Conservation (phyloP, 176 grass and related monocot species). For the Avena insularis region DNA sequence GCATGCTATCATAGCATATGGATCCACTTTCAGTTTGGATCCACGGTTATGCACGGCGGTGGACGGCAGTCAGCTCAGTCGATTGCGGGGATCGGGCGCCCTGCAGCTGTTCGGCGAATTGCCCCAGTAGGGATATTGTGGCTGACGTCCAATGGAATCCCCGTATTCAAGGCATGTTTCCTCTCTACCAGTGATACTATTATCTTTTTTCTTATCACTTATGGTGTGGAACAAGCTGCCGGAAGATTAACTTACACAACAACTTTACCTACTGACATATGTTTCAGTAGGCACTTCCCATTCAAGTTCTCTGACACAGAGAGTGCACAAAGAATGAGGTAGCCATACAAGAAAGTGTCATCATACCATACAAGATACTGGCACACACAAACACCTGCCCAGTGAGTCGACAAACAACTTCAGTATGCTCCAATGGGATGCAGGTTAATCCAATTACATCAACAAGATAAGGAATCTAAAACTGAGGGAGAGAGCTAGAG, state of each 20-base stretch:
- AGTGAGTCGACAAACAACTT: not conserved
- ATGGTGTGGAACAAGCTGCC: too few species aligned
- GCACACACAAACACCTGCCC: not conserved
- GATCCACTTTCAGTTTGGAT: not conserved
- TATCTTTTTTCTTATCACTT: too few species aligned
- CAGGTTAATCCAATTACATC: not conserved
- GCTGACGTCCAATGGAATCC: not conserved
- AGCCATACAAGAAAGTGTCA: not conserved
- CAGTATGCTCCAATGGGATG: not conserved
- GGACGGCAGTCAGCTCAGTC: not conserved
- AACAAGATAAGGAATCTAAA: not conserved
- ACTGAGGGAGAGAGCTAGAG: not conserved
- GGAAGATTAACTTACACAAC: not conserved
- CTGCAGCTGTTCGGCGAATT: not conserved
- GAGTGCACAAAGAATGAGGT: not conserved
- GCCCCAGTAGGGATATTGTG: not conserved
- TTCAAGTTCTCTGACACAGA: not conserved
- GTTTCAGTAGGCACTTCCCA: not conserved
- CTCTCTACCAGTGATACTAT: too few species aligned
- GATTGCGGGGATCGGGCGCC: not conserved
- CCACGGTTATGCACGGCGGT: too few species aligned
- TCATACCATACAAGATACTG: not conserved
- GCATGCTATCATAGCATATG: too few species aligned
- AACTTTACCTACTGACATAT: too few species aligned
- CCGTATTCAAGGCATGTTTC: too few species aligned